phyloP scores from a whole-genome alignment of 2,329 filamentous ascomycete genomes.

The Cladosporium sp. region DNA sequence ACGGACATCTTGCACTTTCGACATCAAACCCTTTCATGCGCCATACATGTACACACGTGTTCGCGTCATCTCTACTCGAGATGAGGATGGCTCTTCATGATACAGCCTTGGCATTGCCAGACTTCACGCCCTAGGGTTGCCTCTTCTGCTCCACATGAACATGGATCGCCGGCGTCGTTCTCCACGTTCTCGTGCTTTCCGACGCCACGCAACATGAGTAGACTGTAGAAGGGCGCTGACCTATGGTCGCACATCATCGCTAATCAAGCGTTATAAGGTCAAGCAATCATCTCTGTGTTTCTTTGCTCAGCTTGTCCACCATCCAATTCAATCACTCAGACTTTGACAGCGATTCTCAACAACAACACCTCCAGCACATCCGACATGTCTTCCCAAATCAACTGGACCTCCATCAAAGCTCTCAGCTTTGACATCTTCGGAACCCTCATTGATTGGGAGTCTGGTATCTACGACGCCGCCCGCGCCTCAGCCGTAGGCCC shows the following conservation, averaged over 20 bases:
- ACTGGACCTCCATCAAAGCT: slow-evolving; percentile 34
- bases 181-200: background rate
- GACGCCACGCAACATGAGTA: background rate
- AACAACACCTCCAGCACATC: background rate
- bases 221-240: background rate
- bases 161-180: background rate
- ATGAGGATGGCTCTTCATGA: background rate
- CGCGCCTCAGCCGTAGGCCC: slow-evolving; percentile 44
- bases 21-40: no score
- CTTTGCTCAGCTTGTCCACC: background rate
- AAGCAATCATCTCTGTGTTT: background rate
- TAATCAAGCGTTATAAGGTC: background rate
- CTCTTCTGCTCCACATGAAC: background rate
- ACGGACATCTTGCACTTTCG: no score
- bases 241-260: background rate
- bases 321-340: background rate
- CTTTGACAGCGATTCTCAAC: no score
- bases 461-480: slow-evolving; percentile 57
- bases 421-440: slow-evolving; percentile 77
- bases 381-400: slow-evolving; percentile 23
- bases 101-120: background rate
- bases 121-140: background rate
- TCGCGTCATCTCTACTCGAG: no score
- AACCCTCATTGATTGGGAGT: slow-evolving; percentile 75
- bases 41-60: no score